Conservation (phyloP, 495 filamentous ascomycete species). For the Penicillium bovifimosum region DNA sequence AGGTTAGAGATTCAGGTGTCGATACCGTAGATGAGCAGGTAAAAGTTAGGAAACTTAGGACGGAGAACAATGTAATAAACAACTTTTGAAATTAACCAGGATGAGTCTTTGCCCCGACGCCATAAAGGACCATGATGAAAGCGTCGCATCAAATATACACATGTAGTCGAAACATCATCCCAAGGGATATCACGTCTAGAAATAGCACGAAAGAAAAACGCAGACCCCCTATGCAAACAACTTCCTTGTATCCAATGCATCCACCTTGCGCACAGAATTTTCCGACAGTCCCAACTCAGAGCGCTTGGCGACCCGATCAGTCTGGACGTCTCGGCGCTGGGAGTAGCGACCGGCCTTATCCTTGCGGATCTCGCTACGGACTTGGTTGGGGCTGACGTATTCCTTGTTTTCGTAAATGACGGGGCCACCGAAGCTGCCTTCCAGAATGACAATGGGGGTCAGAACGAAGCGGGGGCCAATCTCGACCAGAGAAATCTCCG, state of each 20-base stretch:
- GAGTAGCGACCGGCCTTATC: constrained; percentile 72
- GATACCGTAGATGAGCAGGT: too few species aligned
- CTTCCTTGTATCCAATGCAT: constrained; percentile 72
- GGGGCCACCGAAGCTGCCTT: constrained; percentile 91
- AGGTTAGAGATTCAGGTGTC: too few species aligned
- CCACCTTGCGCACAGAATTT: constrained; percentile 54
- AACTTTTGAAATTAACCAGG: constrained; percentile 23
- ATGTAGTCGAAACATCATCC: constrained; percentile 28
- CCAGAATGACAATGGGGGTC: constrained; percentile 92
- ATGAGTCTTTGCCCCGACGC: constrained; percentile 35
- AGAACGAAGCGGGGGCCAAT: constrained; percentile 94
- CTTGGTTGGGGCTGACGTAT: constrained; percentile 93
- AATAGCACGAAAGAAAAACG: constrained; percentile 16
- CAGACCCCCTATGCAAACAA: constrained; percentile 62
- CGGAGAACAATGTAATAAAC: not conserved
- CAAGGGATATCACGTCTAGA: constrained; percentile 34
- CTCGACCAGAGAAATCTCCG: constrained; percentile 79
- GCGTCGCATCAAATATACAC: constrained; percentile 42
- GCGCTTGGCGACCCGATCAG: constrained; percentile 68
- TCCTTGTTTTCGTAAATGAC: constrained; percentile 99
- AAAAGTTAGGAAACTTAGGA: too few species aligned
- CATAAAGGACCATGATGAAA: constrained; percentile 36
- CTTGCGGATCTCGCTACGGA: constrained; percentile 71
- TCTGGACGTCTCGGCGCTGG: constrained; percentile 61
- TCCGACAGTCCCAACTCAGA: constrained; percentile 68